Evolutionary conservation across 2,329 filamentous ascomycete species (phyloP).

Genomic region (Botrytis sinoallii): DNA sequence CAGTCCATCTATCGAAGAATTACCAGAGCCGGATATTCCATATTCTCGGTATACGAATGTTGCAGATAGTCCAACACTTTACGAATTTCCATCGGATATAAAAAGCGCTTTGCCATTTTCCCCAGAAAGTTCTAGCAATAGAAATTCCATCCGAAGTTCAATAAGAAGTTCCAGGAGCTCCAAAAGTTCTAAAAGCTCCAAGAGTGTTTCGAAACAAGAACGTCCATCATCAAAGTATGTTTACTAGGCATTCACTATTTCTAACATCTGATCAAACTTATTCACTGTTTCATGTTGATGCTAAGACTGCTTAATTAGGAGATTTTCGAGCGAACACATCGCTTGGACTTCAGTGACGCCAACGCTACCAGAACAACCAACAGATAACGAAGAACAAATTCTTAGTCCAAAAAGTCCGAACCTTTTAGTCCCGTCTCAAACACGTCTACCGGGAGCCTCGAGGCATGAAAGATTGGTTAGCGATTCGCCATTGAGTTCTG

Average conservation of each 20-base stretch:
- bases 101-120: conserved; percentile 12
- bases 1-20: conserved; percentile 40
- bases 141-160: conserved; percentile 16
- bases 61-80: conserved; percentile 57
- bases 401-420: conserved; percentile 27
- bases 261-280: background rate
- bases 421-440: conserved; percentile 29
- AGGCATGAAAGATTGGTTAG: conserved; percentile 36
- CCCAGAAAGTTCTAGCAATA: conserved; percentile 12
- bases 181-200: background rate
- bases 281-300: conserved; percentile 10
- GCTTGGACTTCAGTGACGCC: conserved; percentile 28
- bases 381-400: conserved; percentile 22
- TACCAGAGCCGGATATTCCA: conserved; percentile 49
- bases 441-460: conserved; percentile 22
- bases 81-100: conserved; percentile 49
- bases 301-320: conserved; percentile 19
- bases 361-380: conserved; percentile 23
- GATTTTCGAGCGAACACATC: conserved; percentile 29
- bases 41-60: conserved; percentile 54
- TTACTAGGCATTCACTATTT: background rate
- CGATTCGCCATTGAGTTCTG: conserved; percentile 33
- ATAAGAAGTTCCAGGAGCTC: conserved; percentile 11
- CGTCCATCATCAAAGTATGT: conserved; percentile 21
- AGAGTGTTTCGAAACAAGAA: conserved; percentile 11